Evolutionary conservation across 139 green algal species (phyloP), one percentile per base, ranked within the genome.

Genomic region (Dunaliella primolecta): DNA sequence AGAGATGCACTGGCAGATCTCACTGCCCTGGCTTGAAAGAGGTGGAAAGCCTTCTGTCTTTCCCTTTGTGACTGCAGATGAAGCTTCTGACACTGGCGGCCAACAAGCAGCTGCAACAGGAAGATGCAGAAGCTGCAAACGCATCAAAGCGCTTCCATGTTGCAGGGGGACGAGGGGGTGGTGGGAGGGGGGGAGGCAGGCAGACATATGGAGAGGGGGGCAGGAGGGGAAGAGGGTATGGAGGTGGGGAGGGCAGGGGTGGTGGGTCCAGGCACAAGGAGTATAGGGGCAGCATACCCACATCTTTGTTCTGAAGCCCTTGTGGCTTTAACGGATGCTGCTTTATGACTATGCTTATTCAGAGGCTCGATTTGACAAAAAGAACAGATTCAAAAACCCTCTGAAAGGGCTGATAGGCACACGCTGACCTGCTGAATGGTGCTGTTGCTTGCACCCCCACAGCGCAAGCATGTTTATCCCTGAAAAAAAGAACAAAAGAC

Each of bases 71-170:
- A 7, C 15, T 64, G 46, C 46, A 64, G 75, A 92, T 97, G 78
- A 98, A 98, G 90, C 87, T 90, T n/a, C 93, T 96, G 38, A 91
- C 95, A 36, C 91, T 98, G 83, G 88, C 89, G 55, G 92, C 91
- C 3, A 89, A 90, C 70, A 24, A 86, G 72, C 35, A 78, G 25
- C 81, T 88, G 15, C 71, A 27, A 11, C 75, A 80, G 30, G 75
- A 80, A 30, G 75, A 80, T 11, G n/a, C 36, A 30, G 29, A 80
- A 30, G 75, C 75, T 27, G 30, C 30, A 29, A 80, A 80, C 75
- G n/a, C 33, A 23, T 80, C 32, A 29, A 80, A 36, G n/a, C 29
- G 36, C 1, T 80, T 80, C 75, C 7, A 33, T 33, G 33, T 23
- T 1, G 7, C 2, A 27, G 75, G 75, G 2, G 75, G 75, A 23